phyloP scores from a whole-genome alignment of 2,329 filamentous ascomycete species.

The Aspergillus eucalypticola region DNA sequence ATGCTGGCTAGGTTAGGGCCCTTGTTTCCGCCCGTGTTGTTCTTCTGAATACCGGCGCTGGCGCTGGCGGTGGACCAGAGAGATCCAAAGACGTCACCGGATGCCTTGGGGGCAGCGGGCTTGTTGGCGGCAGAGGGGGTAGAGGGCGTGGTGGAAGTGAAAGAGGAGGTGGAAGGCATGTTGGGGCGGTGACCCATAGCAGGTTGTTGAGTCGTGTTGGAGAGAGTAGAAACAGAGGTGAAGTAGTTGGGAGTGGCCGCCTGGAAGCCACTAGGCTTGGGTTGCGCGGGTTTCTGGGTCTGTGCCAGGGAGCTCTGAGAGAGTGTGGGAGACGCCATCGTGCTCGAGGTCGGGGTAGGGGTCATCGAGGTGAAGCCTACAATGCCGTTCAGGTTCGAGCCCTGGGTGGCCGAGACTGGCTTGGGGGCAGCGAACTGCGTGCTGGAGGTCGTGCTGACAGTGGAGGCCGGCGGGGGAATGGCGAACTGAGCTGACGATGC shows the following conservation, averaged over 20 bases:
- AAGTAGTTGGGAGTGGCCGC: constrained; percentile 90
- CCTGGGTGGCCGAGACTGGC: constrained; percentile 79
- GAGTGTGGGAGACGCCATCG: constrained; percentile 60
- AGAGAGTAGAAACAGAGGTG: constrained; percentile 65
- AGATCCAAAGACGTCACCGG: constrained; percentile 83
- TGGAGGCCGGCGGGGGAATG: constrained; percentile 49
- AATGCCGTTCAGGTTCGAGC: constrained; percentile 76
- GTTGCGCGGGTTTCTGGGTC: constrained; percentile 43
- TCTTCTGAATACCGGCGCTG: constrained; percentile 74
- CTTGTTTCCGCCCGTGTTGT: constrained; percentile 58
- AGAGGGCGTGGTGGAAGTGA: constrained; percentile 38
- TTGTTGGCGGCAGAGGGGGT: constrained; percentile 51
- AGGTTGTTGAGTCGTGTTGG: constrained; percentile 31
- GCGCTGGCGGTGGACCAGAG: constrained; percentile 72
- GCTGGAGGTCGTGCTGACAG: constrained; percentile 49
- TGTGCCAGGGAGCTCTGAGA: constrained; percentile 45
- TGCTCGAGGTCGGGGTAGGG: constrained; percentile 61
- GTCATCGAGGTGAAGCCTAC: constrained; percentile 79
- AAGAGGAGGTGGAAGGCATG: constrained; percentile 39
- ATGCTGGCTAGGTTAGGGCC: constrained; percentile 86
- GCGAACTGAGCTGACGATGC: constrained; percentile 40
- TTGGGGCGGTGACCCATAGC: constrained; percentile 33
- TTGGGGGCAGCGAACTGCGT: constrained; percentile 79
- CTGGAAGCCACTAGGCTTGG: constrained; percentile 68
- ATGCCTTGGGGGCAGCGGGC: constrained; percentile 49